Evolutionary conservation across 176 grass and related monocot genomes (phyloP), one percentile per base, ranked within the genome.

Genomic region (Neostapfia colusana): DNA sequence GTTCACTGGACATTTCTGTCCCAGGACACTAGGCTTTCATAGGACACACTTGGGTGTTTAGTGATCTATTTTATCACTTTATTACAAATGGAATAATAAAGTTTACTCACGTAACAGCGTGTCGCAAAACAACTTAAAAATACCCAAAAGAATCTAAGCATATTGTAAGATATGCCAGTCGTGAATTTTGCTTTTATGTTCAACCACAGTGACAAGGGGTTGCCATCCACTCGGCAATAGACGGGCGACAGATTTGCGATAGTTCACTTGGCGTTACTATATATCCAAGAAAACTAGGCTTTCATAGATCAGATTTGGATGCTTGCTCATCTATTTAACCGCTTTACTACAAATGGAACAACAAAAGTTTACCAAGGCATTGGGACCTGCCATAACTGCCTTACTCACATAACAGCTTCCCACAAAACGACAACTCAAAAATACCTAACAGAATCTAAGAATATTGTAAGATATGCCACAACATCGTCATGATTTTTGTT

Each of bases 371-470:
- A 24, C 34, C 24, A 53, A 51, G 34, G 59, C 24, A 67, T 13
- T 0, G 21, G 10, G 17, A 37, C 59, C 37, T 62, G 27, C 34
- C 34, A 31, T 75, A 82, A 82, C 39, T 28, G 36, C 60, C 50
- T 72, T 82, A 67, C 4, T 26, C 63, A 69, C 1, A 18, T 60
- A 59, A 46, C 55, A 23, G 63, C 14, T 3, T 37, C n/a, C 21
- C 51, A 1, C 6, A n/a, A 67, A 56, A 83, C 6, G 7, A 60
- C 40, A 69, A 68, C 40, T 37, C 10, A 36, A 40, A 18, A 61
- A 24, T 69, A 83, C 64, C 39, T 15, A 76, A 50, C 39, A 76
- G 21, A 83, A 76, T 46, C 12, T 48, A 75, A 44, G 21, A 6
- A 8, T 26, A 81, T 10, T 60, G 40, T 12, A 58, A 76, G 20